A percentile compares a stretch with the other conserved stretches of the same genome.
phyloP scores from a whole-genome alignment of 768 basidiomycete species.

The Suillus plorans region DNA sequence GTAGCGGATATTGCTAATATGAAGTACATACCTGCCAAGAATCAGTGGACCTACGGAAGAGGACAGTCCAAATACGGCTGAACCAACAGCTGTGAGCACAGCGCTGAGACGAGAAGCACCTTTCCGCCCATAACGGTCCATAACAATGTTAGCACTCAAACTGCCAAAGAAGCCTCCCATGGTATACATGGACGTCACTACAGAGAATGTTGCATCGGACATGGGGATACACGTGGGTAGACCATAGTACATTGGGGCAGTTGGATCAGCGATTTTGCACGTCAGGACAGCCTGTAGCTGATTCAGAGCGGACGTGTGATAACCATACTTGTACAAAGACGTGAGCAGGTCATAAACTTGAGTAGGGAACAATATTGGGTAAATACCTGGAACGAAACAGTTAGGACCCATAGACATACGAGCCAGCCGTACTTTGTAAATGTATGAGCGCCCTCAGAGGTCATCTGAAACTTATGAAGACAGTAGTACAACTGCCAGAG shows the following conservation, averaged over 20 bases:
- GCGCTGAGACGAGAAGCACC: slow-evolving; percentile 64
- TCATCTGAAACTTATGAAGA: background rate
- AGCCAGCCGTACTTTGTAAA: slow-evolving; percentile 66
- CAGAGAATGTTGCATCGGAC: slow-evolving; percentile 73
- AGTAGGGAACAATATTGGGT: background rate
- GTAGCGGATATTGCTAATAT: background rate
- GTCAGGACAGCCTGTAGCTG: slow-evolving; percentile 81
- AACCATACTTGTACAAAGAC: slow-evolving; percentile 64
- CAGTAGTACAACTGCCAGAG: background rate
- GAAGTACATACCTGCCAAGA: slow-evolving; percentile 59
- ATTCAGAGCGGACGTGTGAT: slow-evolving; percentile 89
- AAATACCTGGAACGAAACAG: slow-evolving; percentile 54
- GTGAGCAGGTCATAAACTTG: background rate
- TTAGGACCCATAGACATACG: slow-evolving; percentile 67
- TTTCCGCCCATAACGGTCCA: slow-evolving; percentile 72
- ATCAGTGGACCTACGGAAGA: slow-evolving; percentile 53
- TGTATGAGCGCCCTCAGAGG: slow-evolving; percentile 20
- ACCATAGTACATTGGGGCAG: slow-evolving; percentile 27
- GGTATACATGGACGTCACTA: slow-evolving; percentile 85
- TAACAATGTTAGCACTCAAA: slow-evolving; percentile 60
- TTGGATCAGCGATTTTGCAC: slow-evolving; percentile 44
- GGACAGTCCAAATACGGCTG: slow-evolving; percentile 66
- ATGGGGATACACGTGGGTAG: slow-evolving; percentile 80
- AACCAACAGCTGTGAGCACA: slow-evolving; percentile 53
- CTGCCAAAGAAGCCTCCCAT: slow-evolving; percentile 85